phyloP scores from a whole-genome alignment of 805 yeast genomes.

The Candida xyloterini region DNA sequence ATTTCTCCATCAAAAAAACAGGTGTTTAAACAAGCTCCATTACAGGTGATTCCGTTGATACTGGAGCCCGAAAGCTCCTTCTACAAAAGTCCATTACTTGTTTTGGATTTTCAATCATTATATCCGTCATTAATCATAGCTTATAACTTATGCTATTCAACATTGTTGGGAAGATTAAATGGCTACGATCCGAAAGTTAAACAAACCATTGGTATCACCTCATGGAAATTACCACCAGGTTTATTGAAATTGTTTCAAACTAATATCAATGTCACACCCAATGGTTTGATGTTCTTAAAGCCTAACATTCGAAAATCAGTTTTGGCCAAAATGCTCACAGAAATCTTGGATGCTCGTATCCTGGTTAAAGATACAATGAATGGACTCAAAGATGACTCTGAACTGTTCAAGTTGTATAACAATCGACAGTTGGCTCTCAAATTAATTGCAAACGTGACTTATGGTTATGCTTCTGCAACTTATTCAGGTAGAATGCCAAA shows the following conservation, averaged over 20 bases:
- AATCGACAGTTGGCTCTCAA: conserved; percentile 85
- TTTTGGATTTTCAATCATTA: conserved; percentile 87
- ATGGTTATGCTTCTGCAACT: conserved; percentile 93
- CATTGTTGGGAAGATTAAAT: conserved; percentile 60
- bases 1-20: conserved; percentile 77
- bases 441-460: conserved; percentile 90
- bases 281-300: conserved; percentile 78
- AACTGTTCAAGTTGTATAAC: conserved; percentile 55
- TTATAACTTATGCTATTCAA: conserved; percentile 81
- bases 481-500: conserved; percentile 98
- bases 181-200: conserved; percentile 43
- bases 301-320: conserved; percentile 63
- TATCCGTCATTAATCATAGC: conserved; percentile 94
- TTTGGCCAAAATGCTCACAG: conserved; percentile 80
- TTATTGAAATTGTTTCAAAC: conserved; percentile 49
- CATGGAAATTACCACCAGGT: conserved; percentile 53
- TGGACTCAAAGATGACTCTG: conserved; percentile 43
- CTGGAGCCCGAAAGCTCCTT: conserved; percentile 88
- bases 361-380: conserved; percentile 76
- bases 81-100: conserved; percentile 86
- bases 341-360: conserved; percentile 74
- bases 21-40: conserved; percentile 79
- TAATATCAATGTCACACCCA: conserved; percentile 72
- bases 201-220: conserved; percentile 53
- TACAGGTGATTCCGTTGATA: conserved; percentile 85